A percentile compares a stretch with the other conserved stretches of the same genome.
Conservation (phyloP, 371 early-diverging fungal species). For the Mortierella sp. region DNA sequence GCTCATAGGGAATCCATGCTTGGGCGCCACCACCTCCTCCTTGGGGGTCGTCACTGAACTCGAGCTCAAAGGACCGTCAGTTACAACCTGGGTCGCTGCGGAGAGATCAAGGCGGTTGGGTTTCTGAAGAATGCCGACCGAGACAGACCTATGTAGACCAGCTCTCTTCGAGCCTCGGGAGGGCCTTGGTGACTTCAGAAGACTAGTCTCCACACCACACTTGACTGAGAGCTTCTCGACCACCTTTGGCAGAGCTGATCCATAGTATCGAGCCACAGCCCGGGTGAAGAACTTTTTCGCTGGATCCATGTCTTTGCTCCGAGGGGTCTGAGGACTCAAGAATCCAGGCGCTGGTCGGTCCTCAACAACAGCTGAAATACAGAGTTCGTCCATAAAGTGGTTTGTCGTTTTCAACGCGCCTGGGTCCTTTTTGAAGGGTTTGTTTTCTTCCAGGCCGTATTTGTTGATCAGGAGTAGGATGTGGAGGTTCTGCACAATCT, state of each 20-base stretch:
- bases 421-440: constrained; percentile 51
- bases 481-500: constrained; percentile 52
- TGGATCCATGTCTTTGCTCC: constrained; percentile 49
- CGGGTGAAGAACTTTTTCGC: constrained; percentile 51
- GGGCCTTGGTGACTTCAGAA: constrained; percentile 38
- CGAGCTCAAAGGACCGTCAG: constrained; percentile 7
- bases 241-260: constrained; percentile 38
- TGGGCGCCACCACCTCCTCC: constrained; percentile 16
- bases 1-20: constrained; percentile 17
- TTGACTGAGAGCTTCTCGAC: constrained; percentile 39
- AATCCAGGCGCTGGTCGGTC: constrained; percentile 28
- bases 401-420: constrained; percentile 34
- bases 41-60: constrained; percentile 1
- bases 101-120: constrained; percentile 36
- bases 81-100: background rate
- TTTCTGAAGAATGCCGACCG: constrained; percentile 43
- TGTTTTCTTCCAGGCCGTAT: constrained; percentile 49
- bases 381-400: constrained; percentile 49
- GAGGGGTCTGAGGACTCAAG: constrained; percentile 46
- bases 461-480: constrained; percentile 44
- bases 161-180: constrained; percentile 29
- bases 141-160: constrained; percentile 31
- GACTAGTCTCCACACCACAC: constrained; percentile 43
- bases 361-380: constrained; percentile 42
- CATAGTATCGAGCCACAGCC: constrained; percentile 42